These are phyloP conservation scores for Colletotrichum sp. DNA, from an alignment of 2,329 filamentous ascomycete species.

Conservation along the genomic window DNA sequence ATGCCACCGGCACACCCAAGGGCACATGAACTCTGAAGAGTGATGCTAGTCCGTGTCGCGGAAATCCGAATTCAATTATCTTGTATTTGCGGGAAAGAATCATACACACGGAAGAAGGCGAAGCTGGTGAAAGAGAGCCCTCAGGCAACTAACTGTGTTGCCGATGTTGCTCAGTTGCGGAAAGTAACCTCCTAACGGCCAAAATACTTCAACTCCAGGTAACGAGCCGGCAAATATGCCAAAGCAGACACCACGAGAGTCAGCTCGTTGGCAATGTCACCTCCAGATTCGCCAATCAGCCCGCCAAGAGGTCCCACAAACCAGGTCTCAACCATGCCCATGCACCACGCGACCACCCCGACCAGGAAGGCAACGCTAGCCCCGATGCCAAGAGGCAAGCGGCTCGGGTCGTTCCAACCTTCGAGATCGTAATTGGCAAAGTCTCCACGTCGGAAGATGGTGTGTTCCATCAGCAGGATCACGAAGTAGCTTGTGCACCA, in stretches of 20 bases:
- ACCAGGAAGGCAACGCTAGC: neutral
- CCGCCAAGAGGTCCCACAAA: neutral
- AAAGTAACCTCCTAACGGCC: neutral
- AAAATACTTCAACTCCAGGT: neutral
- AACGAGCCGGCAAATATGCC: neutral
- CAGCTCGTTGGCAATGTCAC: neutral
- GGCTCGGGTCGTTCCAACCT: neutral
- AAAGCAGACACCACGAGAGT: neutral
- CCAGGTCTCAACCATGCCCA: neutral
- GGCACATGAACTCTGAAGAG: neutral
- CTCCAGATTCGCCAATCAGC: neutral
- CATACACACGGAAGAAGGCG: fast-evolving
- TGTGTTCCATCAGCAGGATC: neutral
- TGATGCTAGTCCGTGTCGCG: neutral
- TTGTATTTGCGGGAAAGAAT: neutral
- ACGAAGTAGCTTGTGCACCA: neutral
- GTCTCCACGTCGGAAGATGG: neutral
- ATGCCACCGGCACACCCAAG: neutral
- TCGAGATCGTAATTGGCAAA: neutral
- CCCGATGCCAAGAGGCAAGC: neutral
- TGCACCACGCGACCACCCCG: neutral
- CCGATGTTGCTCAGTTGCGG: neutral
- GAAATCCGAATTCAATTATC: neutral
- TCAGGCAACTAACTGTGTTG: neutral
- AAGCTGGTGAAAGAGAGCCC: neutral